Evolutionary conservation across 176 grass and related monocot species (phyloP), one percentile per base, ranked within the genome.

Genomic region (Cocos nucifera): DNA sequence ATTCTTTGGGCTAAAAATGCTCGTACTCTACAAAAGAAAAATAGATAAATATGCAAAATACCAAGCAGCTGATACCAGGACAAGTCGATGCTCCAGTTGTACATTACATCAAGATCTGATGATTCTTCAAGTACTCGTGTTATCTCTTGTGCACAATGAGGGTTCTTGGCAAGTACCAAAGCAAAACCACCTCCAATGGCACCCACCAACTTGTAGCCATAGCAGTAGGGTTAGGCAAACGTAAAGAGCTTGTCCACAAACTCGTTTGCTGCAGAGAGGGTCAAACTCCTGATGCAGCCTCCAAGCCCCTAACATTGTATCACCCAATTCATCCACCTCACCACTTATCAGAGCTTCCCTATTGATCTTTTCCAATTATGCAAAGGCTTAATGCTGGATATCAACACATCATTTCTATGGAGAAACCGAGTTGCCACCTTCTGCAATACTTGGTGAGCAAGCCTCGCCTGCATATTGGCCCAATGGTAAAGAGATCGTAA

Each of bases 151-250:
- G 87, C 87, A 0, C 26, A 35, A 17, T 58, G 4, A 0, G 0
- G 1, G 48, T 57, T 72, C 83, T 85, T 97, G 32, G 87, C 81
- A 23, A 97, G 87, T 59, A 97, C 57, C 21, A 97, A 76, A 0
- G 84, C 84, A 57, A 97, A 97, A 24, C 87, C 87, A 17, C 87
- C 92, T 0, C 87, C 87, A n/a, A 87, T 84, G 17, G 87, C 87
- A 65, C 92, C 92, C 0, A 91, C 87, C 27, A 97, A 73, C 68
- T 97, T 97, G 73, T 97, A 97, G 16, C 92, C 92, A 15, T 80
- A 78, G 68, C 92, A 91, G 73, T 88, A 97, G 19, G 81, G 73
- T 17, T 73, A 78, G 1, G 78, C 80, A 24, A 91, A 83, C 5
- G 87, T 65, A 66, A 97, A 97, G 15, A 91, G 79, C 59, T 67